Evolutionary conservation across 1,139 yeast species (phyloP), one percentile per base, ranked within the genome.

Genomic region (Debaryomycetaceae sp.): DNA sequence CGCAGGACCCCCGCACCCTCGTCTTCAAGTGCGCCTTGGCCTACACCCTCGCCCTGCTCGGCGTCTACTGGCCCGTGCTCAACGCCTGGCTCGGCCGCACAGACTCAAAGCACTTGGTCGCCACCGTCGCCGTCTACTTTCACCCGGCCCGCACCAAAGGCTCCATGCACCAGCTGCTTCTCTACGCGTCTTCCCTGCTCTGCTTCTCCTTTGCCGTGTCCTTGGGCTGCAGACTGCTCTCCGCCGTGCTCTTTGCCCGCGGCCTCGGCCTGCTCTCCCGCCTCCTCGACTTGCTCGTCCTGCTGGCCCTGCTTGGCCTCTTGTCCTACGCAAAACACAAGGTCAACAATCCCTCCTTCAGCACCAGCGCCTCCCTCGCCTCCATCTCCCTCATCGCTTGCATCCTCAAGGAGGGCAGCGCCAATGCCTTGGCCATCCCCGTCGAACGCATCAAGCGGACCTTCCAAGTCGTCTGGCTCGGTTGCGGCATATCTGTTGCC

Each of bases 101-200:
- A 13, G 90, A 80, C 49, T 75, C 80, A 16, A 83, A 82, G 47
- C 95, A 83, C 53, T 68, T 81, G 42, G 75, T 79, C 5, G 85
- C 93, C 15, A 83, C 94, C 0, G 79, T 78, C 13, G 81, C 83
- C 1, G 92, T 82, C 3, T 83, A 83, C 49, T 82, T 83, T 57
- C 92, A 82, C 44, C 90, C 94, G 0, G 71, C 87, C 3, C 53
- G 94, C 30, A 68, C 92, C 1, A 70, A 73, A 32, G 95, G 95
- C 0, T 73, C 83, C 15, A 82, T 82, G 92, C 69, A 75, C 33
- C 86, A 82, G 45, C 74, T 86, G 7, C 51, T 80, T 15, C 44
- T 72, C 26, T 83, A 72, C 53, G 90, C 77, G 10, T 41, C 64
- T 1, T 37, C 70, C 4, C 64, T 87, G 1, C 51, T 82, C 13